Conservation (phyloP, 2,329 filamentous ascomycete species). For the Fusarium transvaalense region DNA sequence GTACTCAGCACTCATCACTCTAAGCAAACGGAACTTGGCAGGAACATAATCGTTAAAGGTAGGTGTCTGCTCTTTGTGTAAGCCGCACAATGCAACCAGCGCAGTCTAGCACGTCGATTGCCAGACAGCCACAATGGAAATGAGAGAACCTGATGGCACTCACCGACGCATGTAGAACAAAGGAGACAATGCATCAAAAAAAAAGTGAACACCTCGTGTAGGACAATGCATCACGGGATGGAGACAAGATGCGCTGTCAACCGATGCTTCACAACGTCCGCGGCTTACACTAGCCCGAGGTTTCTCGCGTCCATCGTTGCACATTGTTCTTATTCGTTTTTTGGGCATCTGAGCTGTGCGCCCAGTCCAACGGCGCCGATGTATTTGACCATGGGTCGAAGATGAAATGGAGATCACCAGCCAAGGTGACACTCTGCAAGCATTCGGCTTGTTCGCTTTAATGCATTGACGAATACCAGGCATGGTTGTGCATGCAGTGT, state of each 20-base stretch:
- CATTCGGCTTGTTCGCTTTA: neutral
- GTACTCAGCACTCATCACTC: neutral
- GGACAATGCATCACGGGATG: constrained; percentile 30
- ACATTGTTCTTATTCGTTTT: neutral
- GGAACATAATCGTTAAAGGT: neutral
- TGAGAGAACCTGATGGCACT: neutral
- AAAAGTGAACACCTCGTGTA: constrained; percentile 5
- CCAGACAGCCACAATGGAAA: neutral
- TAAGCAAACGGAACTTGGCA: neutral
- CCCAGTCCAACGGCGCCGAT: neutral
- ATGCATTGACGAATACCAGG: neutral
- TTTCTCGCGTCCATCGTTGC: constrained; percentile 10
- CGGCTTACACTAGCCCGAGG: constrained; percentile 20
- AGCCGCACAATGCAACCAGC: neutral
- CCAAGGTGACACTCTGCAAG: neutral
- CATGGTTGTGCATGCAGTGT: neutral
- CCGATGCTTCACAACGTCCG: constrained; percentile 20
- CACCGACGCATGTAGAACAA: neutral
- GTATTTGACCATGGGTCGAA: neutral
- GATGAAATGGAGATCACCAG: neutral
- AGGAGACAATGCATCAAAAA: neutral
- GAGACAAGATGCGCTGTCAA: constrained; percentile 29
- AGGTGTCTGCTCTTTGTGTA: neutral
- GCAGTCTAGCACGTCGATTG: neutral
- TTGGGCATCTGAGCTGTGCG: neutral